A percentile compares a stretch with the other conserved stretches of the same genome.
phyloP scores from a whole-genome alignment of 345 rosid species.

The Gynandropsis gynandra region DNA sequence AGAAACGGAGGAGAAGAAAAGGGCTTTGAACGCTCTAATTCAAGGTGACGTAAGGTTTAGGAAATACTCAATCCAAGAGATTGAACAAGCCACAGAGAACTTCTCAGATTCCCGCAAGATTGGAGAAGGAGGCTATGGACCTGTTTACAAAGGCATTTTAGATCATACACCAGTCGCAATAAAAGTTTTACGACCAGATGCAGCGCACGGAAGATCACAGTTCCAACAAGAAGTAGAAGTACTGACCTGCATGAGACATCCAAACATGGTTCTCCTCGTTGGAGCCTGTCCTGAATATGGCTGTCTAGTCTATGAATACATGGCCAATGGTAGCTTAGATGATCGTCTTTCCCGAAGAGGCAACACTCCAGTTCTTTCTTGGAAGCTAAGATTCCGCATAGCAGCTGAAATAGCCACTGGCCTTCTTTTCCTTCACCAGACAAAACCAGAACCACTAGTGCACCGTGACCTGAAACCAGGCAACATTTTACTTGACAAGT shows the following conservation, averaged over 20 bases:
- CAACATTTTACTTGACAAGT: conserved; percentile 70
- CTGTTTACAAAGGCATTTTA: conserved; percentile 54
- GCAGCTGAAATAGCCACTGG: conserved; percentile 82
- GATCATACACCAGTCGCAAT: conserved; percentile 77
- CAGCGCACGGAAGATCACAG: conserved; percentile 75
- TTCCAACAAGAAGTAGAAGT: conserved; percentile 89
- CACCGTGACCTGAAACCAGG: conserved; percentile 92
- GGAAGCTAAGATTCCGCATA: conserved; percentile 68
- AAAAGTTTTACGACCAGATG: conserved; percentile 82
- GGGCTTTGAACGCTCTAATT: conserved; percentile 17
- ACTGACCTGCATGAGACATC: conserved; percentile 70
- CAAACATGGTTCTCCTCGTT: conserved; percentile 91
- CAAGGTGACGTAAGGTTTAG: conserved; percentile 37
- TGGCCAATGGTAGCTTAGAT: conserved; percentile 91
- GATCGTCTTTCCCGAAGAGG: conserved; percentile 57
- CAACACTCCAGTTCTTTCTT: conserved; percentile 49
- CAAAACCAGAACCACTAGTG: conserved; percentile 90
- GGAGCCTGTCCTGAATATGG: conserved; percentile 92
- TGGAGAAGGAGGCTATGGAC: conserved; percentile 97
- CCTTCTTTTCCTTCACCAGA: conserved; percentile 83
- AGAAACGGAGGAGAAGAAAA: conserved; percentile 34
- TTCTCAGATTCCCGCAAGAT: conserved; percentile 50
- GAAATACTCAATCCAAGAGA: conserved; percentile 65
- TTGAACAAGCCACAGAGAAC: conserved; percentile 59
- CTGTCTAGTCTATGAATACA: conserved; percentile 78